phyloP scores from a whole-genome alignment of 2,329 filamentous ascomycete species.

The Tolypocladium nubicola region DNA sequence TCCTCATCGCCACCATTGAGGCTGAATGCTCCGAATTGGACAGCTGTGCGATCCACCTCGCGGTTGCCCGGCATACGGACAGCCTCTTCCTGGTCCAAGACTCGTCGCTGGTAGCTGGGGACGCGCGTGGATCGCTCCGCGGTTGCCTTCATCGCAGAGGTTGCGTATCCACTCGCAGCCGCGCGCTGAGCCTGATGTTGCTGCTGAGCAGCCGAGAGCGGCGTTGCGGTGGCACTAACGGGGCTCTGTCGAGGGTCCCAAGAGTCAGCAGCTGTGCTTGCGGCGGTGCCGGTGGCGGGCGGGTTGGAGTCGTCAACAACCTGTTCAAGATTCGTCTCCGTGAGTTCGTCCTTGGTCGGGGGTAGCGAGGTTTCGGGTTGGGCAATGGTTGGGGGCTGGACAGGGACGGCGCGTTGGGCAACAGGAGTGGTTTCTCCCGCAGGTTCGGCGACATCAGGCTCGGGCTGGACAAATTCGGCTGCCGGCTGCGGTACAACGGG shows the following conservation, averaged over 20 bases:
- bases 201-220: constrained; percentile 53
- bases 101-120: constrained; percentile 72
- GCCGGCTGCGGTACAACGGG: constrained; percentile 24
- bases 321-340: constrained; percentile 85
- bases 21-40: constrained; percentile 94
- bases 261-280: constrained; percentile 81
- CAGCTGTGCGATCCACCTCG: constrained; percentile 81
- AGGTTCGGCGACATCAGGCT: constrained; percentile 23
- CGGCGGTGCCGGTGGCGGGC: constrained; percentile 68
- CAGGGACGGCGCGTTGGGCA: constrained; percentile 18
- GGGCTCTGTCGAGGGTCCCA: constrained; percentile 59
- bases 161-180: constrained; percentile 57
- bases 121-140: constrained; percentile 52
- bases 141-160: constrained; percentile 74
- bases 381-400: constrained; percentile 17
- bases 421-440: constrained; percentile 24
- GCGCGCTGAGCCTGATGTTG: constrained; percentile 45
- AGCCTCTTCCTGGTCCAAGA: constrained; percentile 91
- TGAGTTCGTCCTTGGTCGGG: constrained; percentile 73
- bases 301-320: constrained; percentile 73
- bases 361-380: constrained; percentile 47
- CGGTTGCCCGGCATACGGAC: constrained; percentile 98
- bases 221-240: constrained; percentile 52
- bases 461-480: constrained; percentile 20
- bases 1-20: constrained; percentile 77